Evolutionary conservation across 768 basidiomycete genomes (phyloP).

Genomic region (Leccinum arenicola): DNA sequence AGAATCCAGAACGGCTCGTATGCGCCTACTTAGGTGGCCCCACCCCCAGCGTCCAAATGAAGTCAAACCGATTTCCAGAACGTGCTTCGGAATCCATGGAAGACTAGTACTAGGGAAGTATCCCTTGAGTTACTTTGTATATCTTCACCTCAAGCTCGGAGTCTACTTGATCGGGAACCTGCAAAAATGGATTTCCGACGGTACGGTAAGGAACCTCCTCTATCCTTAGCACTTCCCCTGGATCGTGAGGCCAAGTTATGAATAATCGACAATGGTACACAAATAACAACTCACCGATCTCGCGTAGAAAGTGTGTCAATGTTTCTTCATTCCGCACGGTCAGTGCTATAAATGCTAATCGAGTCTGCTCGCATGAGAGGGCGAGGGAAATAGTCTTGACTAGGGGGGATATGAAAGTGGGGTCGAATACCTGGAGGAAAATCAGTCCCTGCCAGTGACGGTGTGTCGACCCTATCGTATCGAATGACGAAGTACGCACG

Average conservation of each 20-base stretch:
- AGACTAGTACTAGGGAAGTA: background rate
- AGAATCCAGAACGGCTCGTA: background rate
- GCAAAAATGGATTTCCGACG: slow-evolving; percentile 23
- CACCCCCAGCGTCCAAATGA: slow-evolving; percentile 1
- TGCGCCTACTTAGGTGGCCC: background rate
- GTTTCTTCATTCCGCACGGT: slow-evolving; percentile 57
- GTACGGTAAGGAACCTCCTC: slow-evolving; percentile 24
- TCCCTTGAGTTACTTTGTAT: slow-evolving; percentile 35
- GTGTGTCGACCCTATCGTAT: background rate
- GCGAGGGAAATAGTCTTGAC: slow-evolving; percentile 43
- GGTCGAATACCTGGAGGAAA: slow-evolving; percentile 61
- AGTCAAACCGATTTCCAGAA: slow-evolving; percentile 16
- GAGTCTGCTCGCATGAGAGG: slow-evolving; percentile 18
- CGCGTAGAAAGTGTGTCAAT: slow-evolving; percentile 40
- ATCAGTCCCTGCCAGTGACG: background rate
- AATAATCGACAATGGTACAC: background rate
- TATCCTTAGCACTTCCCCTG: slow-evolving; percentile 24
- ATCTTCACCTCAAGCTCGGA: slow-evolving; percentile 16
- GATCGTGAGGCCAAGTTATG: background rate
- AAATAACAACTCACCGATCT: slow-evolving; percentile 26
- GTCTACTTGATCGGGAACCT: slow-evolving; percentile 31
- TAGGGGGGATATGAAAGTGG: slow-evolving; percentile 55
- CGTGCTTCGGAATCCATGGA: slow-evolving; percentile 3
- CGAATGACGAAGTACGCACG: slow-evolving; percentile 29
- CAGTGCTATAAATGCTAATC: slow-evolving; percentile 38